Conservation (phyloP, 1,284 basidiomycete species). For the Cryptococcus deneoformans region DNA sequence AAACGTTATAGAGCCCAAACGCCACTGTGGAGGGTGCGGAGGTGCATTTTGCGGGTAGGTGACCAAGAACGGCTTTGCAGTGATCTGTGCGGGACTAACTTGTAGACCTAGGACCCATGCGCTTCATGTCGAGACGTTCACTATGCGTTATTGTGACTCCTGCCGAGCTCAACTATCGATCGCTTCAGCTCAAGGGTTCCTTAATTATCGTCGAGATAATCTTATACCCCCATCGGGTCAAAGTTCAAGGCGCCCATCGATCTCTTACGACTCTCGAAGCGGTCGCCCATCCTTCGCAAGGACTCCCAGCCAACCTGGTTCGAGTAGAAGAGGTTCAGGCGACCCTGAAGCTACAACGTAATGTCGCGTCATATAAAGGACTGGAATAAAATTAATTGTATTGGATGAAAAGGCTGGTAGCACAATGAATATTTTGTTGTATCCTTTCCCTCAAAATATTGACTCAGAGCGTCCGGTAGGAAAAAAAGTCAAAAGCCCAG, state of each 20-base stretch:
- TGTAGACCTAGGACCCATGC: constrained; percentile 30
- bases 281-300: not conserved
- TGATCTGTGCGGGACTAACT: not conserved
- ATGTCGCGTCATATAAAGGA: no score
- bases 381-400: no score
- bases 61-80: not conserved
- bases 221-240: constrained; percentile 10
- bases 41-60: constrained; percentile 45
- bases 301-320: constrained; percentile 7
- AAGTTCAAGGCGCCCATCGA: constrained; percentile 16
- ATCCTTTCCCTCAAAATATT: no score
- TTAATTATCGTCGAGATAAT: constrained; percentile 13
- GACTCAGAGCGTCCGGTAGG: no score
- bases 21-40: constrained; percentile 48
- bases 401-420: no score
- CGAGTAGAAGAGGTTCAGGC: constrained; percentile 13
- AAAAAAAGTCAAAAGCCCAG: no score
- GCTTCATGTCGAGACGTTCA: constrained; percentile 41
- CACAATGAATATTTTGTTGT: no score
- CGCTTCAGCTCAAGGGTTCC: constrained; percentile 27
- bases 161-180: constrained; percentile 38
- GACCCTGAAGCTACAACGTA: not conserved
- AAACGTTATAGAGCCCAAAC: constrained; percentile 34
- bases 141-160: constrained; percentile 40
- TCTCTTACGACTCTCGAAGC: not conserved